Evolutionary conservation across 2,329 filamentous ascomycete genomes (phyloP).

Genomic region (Paraphoma sp.): DNA sequence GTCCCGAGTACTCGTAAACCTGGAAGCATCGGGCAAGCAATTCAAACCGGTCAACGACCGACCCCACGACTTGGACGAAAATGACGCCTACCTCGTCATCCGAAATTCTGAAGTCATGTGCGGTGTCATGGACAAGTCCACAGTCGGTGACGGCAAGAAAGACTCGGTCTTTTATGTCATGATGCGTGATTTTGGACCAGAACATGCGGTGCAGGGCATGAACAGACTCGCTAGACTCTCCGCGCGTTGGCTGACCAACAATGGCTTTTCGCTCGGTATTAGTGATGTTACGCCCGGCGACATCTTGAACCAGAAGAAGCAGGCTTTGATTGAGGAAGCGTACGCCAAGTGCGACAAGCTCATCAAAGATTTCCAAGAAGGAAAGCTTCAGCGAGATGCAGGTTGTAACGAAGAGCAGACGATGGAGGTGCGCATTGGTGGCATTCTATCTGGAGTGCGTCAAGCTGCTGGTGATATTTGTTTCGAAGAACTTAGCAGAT

Average conservation of each 20-base stretch:
- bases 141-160: conserved; percentile 96
- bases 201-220: conserved; percentile 89
- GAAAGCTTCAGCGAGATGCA: conserved; percentile 82
- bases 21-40: conserved; percentile 90
- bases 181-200: conserved; percentile 90
- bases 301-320: conserved; percentile 74
- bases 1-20: conserved; percentile 84
- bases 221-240: conserved; percentile 91
- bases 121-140: conserved; percentile 96
- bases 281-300: conserved; percentile 89
- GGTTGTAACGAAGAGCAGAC: conserved; percentile 85
- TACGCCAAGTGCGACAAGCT: conserved; percentile 84
- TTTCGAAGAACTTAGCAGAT: conserved; percentile 85
- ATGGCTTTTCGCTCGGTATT: conserved; percentile 95
- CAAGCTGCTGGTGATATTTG: conserved; percentile 90
- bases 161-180: conserved; percentile 98
- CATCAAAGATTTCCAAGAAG: conserved; percentile 79
- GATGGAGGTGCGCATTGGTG: conserved; percentile 66
- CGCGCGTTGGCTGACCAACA: conserved; percentile 84
- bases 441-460: conserved; percentile 89
- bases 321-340: conserved; percentile 75
- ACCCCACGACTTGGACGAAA: conserved; percentile 76
- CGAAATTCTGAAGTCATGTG: conserved; percentile 98
- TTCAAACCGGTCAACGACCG: conserved; percentile 70
- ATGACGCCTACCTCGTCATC: conserved; percentile 87